These are phyloP conservation scores for Chrysosporium keratinophilum DNA, from an alignment of 2,329 filamentous ascomycete species.

Conservation along the genomic window DNA sequence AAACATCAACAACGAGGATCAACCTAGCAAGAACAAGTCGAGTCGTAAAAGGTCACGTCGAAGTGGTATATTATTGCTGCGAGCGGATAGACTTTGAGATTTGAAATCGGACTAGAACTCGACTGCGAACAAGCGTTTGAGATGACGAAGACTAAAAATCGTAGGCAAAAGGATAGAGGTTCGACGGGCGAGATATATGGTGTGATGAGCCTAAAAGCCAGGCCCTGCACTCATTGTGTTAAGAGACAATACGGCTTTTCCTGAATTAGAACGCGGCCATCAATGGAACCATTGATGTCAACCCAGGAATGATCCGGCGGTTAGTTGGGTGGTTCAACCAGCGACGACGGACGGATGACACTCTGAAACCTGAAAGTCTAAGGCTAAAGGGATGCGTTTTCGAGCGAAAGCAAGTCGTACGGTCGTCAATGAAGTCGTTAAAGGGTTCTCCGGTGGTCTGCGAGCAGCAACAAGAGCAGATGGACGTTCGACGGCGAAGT, in stretches of 20 bases:
- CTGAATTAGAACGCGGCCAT: not conserved
- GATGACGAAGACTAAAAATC: slow-evolving; percentile 3
- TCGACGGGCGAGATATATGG: not conserved
- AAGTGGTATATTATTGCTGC: not conserved
- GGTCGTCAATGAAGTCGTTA: not conserved
- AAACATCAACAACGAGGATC: not conserved
- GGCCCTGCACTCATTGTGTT: not conserved
- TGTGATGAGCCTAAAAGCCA: not conserved
- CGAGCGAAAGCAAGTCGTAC: not conserved
- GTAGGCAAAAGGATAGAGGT: not conserved
- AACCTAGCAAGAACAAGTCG: not conserved
- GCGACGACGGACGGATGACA: slow-evolving; percentile 3
- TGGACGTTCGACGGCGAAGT: no score
- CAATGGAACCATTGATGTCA: not conserved
- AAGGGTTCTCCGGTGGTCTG: not conserved
- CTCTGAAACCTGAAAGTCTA: slow-evolving; percentile 3
- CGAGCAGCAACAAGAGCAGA: no score
- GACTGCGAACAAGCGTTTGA: slow-evolving; percentile 3
- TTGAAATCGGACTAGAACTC: slow-evolving; percentile 10
- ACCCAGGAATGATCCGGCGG: not conserved
- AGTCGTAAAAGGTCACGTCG: not conserved
- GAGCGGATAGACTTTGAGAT: slow-evolving; percentile 6
- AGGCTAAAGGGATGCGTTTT: not conserved
- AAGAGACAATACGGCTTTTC: not conserved
- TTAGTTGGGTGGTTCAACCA: not conserved